Evolutionary conservation across 2,329 filamentous ascomycete genomes (phyloP).

Genomic region (Ophiocordyceps unilateralis): DNA sequence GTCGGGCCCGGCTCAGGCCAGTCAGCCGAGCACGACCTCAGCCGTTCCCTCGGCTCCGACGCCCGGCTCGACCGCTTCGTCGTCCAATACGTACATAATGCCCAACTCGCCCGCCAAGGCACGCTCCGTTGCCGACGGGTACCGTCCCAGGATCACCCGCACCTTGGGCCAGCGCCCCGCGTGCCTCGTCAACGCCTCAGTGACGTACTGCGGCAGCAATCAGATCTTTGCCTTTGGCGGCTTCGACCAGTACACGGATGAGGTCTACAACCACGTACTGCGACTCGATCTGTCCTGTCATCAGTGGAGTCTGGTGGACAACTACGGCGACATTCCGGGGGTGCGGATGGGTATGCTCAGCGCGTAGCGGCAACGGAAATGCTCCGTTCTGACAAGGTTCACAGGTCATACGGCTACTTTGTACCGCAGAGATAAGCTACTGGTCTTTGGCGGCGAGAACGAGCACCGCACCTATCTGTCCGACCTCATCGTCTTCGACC

Average conservation of each 20-base stretch:
- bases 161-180: conserved; percentile 70
- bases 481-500: conserved; percentile 88
- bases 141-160: conserved; percentile 68
- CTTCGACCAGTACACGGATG: conserved; percentile 97
- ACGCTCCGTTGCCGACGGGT: conserved; percentile 49
- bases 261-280: conserved; percentile 96
- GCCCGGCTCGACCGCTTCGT: conserved; percentile 13
- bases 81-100: conserved; percentile 77
- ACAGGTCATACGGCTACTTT: conserved; percentile 88
- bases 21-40: conserved; percentile 9
- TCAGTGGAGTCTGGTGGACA: conserved; percentile 92
- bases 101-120: conserved; percentile 63
- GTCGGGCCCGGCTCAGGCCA: conserved; percentile 5
- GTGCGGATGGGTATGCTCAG: conserved; percentile 66
- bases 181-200: conserved; percentile 92
- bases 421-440: conserved; percentile 84
- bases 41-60: conserved; percentile 5
- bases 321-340: conserved; percentile 94
- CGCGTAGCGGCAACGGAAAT: background rate
- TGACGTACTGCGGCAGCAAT: conserved; percentile 96
- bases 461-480: conserved; percentile 92
- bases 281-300: conserved; percentile 72
- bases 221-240: conserved; percentile 96
- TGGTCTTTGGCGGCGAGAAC: conserved; percentile 96
- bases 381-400: conserved; percentile 1